A percentile compares a stretch with the other conserved stretches of the same genome.
Conservation (phyloP, 495 filamentous ascomycete genomes). For the Friedmanniomyces endolithicus region DNA sequence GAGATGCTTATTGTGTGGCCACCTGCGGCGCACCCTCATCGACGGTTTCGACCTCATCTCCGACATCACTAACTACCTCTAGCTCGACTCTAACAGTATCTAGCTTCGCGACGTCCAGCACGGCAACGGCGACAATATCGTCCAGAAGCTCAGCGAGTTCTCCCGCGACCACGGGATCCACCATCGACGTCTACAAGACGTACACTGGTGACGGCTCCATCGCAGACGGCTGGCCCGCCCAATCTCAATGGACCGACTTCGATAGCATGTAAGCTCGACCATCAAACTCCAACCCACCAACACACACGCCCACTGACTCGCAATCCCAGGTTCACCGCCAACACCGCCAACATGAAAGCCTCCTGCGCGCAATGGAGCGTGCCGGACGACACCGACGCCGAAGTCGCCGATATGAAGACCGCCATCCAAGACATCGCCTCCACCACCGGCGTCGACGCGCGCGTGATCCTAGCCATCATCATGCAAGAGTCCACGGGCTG, state of each 20-base stretch:
- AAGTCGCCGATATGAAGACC: conserved; percentile 49
- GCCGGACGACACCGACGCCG: conserved; percentile 26
- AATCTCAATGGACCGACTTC: conserved; percentile 5
- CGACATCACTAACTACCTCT: neutral
- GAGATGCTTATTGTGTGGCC: conserved; percentile 10
- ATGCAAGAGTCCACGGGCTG: conserved; percentile 20
- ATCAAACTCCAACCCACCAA: neutral
- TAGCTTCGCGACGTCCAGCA: neutral
- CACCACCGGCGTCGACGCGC: conserved; percentile 10
- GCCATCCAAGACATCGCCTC: conserved; percentile 11
- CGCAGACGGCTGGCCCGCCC: conserved; percentile 11
- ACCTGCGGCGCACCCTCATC: neutral
- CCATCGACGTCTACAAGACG: neutral
- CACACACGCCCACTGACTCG: neutral
- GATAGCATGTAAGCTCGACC: conserved; percentile 4
- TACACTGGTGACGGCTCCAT: conserved; percentile 12
- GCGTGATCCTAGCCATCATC: conserved; percentile 18
- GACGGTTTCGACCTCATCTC: neutral
- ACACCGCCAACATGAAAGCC: conserved; percentile 2
- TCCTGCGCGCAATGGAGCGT: conserved; percentile 9
- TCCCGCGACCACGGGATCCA: neutral
- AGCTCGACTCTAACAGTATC: neutral
- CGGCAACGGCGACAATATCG: neutral
- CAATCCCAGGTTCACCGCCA: conserved; percentile 1
- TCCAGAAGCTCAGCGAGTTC: neutral